Evolutionary conservation across 2,329 filamentous ascomycete genomes (phyloP), one percentile per base, ranked within the genome.

Genomic region (Fusarium graminum): DNA sequence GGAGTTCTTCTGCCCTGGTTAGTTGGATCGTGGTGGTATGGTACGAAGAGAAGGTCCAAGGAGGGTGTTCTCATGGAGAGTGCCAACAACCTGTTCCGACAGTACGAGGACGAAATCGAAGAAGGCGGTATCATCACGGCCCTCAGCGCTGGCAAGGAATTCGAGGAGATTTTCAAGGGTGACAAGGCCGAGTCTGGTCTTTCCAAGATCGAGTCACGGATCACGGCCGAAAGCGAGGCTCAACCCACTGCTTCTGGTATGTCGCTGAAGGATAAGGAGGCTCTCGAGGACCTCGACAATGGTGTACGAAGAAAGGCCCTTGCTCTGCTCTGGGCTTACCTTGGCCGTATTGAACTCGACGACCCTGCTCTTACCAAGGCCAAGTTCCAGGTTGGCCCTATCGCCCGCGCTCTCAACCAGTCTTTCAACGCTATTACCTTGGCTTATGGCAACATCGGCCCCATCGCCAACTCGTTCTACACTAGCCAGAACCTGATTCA

Each of bases 11-110:
- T 99, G 51, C 95, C 95, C 4, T 99, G 96, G 77, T 83, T 95
- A 45, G 94, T 99, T 55, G 95, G 95, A 45, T 93, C 91, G 59
- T 99, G 95, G 95, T 99, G 95, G 95, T 99, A 99, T 76, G 95
- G 96, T 62, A 96, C 93, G 32, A 94, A 97, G 79, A 88, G 90
- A 72, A 88, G 92, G 79, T 98, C 95, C 36, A 96, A 94, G 81
- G 96, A 99, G 79, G 93, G 92, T 71, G 91, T 98, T 26, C 84
- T 97, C 54, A 90, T 97, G 76, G 92, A 95, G 76, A 97, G 92
- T 78, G 94, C 96, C 71, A 96, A 96, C 78, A 94, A 93, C 69
- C 86, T 99, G 59, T 98, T 99, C 86, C 90, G 90, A 72, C 93
- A 97, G 75, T 99, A 96, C 80, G 89, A 92, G 67, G 94, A 97